Conservation (phyloP, 768 basidiomycete species). For the Boletus rubropictus region DNA sequence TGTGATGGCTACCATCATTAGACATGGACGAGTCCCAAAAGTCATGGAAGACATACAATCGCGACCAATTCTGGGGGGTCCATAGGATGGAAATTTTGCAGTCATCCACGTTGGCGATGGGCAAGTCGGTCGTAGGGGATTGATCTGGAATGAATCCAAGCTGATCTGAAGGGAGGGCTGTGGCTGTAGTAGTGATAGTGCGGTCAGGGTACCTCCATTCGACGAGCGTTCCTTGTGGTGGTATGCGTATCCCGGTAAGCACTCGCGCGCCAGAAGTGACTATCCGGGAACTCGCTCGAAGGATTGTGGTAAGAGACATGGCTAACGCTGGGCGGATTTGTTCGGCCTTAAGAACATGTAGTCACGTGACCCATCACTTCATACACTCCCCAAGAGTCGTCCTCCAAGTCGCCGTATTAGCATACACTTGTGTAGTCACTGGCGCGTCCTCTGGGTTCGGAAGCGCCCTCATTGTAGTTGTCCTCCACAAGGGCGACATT, state of each 20-base stretch:
- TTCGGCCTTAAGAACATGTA: too few relatives aligned
- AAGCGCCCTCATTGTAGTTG: slow-evolving; percentile 25
- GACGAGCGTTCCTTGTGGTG: neutral
- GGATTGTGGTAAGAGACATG: slow-evolving; percentile 2
- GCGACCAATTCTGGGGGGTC: slow-evolving; percentile 65
- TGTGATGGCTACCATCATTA: slow-evolving; percentile 61
- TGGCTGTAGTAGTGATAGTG: neutral
- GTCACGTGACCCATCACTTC: neutral
- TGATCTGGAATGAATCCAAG: slow-evolving; percentile 23
- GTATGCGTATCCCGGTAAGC: too few relatives aligned
- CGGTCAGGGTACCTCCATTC: neutral
- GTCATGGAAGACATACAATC: slow-evolving; percentile 53
- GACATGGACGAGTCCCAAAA: neutral
- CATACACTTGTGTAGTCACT: slow-evolving; percentile 14
- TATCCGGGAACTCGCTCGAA: neutral
- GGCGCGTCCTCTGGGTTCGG: slow-evolving; percentile 38
- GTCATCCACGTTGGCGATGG: slow-evolving; percentile 52
- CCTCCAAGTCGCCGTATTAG: neutral
- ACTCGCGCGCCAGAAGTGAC: neutral
- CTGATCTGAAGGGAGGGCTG: slow-evolving; percentile 25
- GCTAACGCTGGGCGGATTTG: neutral
- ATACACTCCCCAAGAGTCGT: slow-evolving; percentile 3
- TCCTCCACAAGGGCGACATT: slow-evolving; percentile 33
- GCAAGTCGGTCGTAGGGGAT: slow-evolving; percentile 32
- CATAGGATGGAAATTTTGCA: slow-evolving; percentile 65